A percentile compares a stretch with the other conserved stretches of the same genome.
Conservation (phyloP, 768 basidiomycete species). For the Tephrocybe sp. region DNA sequence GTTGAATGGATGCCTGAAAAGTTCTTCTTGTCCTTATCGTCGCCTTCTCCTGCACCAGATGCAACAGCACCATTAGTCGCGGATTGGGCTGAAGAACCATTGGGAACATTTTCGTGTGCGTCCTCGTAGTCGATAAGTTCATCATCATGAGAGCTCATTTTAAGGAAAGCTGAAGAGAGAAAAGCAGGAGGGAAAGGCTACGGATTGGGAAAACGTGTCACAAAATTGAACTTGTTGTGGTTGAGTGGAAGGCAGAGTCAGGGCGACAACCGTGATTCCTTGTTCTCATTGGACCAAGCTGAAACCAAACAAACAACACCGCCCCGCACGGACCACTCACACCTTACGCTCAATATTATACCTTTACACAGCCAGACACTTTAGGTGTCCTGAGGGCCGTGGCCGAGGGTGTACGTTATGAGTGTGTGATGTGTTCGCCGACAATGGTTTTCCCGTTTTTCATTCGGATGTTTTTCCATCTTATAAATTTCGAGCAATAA, state of each 20-base stretch:
- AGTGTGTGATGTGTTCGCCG: too few species aligned
- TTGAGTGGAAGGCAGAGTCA: slow-evolving; percentile 23
- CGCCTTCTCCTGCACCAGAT: slow-evolving; percentile 48
- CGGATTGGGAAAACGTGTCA: slow-evolving; percentile 15
- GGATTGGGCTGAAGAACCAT: slow-evolving; percentile 46
- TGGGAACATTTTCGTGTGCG: slow-evolving; percentile 76
- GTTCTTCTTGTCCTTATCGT: slow-evolving; percentile 92
- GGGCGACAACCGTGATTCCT: slow-evolving; percentile 20
- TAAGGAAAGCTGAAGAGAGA: slow-evolving; percentile 22
- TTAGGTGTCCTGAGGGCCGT: too few species aligned
- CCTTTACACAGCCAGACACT: too few species aligned
- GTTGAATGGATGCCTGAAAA: slow-evolving; percentile 99
- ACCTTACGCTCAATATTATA: neutral
- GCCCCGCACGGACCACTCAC: slow-evolving; percentile 36
- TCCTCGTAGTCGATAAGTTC: slow-evolving; percentile 96
- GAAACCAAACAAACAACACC: slow-evolving; percentile 24
- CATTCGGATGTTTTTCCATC: too few species aligned
- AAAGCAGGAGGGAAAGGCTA: slow-evolving; percentile 27
- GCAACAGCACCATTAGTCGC: slow-evolving; percentile 50
- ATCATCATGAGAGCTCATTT: slow-evolving; percentile 84
- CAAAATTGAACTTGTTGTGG: slow-evolving; percentile 24
- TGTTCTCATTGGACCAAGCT: slow-evolving; percentile 25
- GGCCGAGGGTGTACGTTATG: too few species aligned
- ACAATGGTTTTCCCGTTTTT: too few species aligned
- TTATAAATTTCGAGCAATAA: too few species aligned